A percentile compares a stretch with the other conserved stretches of the same genome.
phyloP scores from a whole-genome alignment of 371 early-diverging fungal genomes.

The Mycotypha africana region DNA sequence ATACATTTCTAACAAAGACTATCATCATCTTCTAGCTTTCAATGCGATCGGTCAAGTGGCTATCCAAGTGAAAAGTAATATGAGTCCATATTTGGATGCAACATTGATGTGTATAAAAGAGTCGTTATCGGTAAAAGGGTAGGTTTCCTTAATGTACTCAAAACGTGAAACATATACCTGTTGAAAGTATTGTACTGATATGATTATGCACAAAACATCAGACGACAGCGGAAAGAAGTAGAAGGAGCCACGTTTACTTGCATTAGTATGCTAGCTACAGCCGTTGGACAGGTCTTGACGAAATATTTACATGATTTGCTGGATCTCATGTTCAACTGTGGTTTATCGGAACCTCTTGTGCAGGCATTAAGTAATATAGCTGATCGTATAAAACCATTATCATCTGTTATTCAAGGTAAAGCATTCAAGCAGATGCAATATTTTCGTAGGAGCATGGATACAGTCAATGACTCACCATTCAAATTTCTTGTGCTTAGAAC shows the following conservation, averaged over 20 bases:
- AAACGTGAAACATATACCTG: too few relatives aligned
- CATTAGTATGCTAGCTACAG: constrained; percentile 82
- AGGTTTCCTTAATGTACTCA: too few relatives aligned
- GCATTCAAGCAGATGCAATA: background rate
- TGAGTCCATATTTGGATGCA: constrained; percentile 76
- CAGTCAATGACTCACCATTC: background rate
- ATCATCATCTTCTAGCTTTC: constrained; percentile 75
- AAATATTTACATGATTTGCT: constrained; percentile 84
- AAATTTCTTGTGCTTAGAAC: constrained; percentile 50
- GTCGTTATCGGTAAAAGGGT: constrained; percentile 51
- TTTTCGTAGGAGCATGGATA: background rate
- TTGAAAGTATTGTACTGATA: too few relatives aligned
- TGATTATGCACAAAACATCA: too few relatives aligned
- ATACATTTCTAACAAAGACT: too few relatives aligned
- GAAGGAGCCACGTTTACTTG: constrained; percentile 81
- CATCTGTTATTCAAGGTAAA: constrained; percentile 83
- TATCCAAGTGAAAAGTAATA: constrained; percentile 74
- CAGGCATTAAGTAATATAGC: constrained; percentile 79
- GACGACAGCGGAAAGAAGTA: constrained; percentile 52
- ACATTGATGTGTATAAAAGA: constrained; percentile 74
- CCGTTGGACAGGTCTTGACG: constrained; percentile 87
- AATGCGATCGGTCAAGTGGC: constrained; percentile 86
- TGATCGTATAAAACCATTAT: constrained; percentile 76
- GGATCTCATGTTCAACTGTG: constrained; percentile 88
- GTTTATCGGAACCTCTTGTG: constrained; percentile 79